Percentiles rank a stretch among this genome's conserved stretches.
These are phyloP conservation scores for thale cress (Arabidopsis thaliana) DNA, from an alignment of 345 rosid genomes.

Conservation along the genomic window DNA sequence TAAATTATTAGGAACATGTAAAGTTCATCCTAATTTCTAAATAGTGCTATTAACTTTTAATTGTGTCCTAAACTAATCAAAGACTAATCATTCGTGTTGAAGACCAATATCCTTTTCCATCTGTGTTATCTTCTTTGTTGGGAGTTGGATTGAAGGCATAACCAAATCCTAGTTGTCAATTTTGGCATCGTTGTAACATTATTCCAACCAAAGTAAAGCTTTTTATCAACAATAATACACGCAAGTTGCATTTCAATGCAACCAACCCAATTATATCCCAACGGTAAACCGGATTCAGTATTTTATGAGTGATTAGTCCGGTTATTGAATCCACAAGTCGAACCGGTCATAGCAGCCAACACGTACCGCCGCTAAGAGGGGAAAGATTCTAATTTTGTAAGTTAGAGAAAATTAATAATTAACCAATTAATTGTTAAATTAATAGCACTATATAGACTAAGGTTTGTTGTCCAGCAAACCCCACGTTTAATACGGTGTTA, in stretches of 20 bases:
- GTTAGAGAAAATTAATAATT: constrained; percentile 19
- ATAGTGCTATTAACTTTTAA: constrained; percentile 34
- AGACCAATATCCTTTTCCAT: constrained; percentile 40
- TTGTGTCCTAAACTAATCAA: constrained; percentile 33
- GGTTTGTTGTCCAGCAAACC: constrained; percentile 45
- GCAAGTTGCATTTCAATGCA: constrained; percentile 40
- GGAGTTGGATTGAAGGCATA: constrained; percentile 43
- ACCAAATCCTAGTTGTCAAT: constrained; percentile 44
- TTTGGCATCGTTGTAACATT: constrained; percentile 39
- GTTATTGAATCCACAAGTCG: not conserved
- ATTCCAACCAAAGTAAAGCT: constrained; percentile 36
- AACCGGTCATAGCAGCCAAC: constrained; percentile 25
- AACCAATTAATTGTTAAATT: constrained; percentile 1
- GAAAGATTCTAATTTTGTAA: not conserved
- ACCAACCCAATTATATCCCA: constrained; percentile 39
- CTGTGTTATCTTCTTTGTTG: constrained; percentile 45
- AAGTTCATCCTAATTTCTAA: constrained; percentile 36
- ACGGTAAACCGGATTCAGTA: constrained; percentile 13
- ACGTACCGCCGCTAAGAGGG: constrained; percentile 31
- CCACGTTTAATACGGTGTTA: constrained; percentile 46
- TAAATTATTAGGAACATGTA: constrained; percentile 37
- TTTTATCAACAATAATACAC: constrained; percentile 30
- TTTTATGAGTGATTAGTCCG: constrained; percentile 9
- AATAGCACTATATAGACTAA: constrained; percentile 16
- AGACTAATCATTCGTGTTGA: constrained; percentile 31